These are phyloP conservation scores for Nakazawaea ernobii DNA, from an alignment of 805 yeast species.

Conservation along the genomic window DNA sequence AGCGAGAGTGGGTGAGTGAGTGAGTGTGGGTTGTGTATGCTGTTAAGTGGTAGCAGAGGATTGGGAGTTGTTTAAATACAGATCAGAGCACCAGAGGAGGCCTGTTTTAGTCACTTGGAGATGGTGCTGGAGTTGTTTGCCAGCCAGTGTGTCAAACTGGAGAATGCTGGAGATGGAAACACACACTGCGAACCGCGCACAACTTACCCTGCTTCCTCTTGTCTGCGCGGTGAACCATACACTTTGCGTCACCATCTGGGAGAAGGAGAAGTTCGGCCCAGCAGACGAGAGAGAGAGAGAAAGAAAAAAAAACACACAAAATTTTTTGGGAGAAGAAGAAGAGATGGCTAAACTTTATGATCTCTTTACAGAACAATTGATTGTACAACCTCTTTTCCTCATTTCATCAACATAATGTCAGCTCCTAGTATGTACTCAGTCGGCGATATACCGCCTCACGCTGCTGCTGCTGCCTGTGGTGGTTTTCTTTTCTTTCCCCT, in stretches of 20 bases:
- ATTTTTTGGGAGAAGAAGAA: background rate
- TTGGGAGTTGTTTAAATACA: too few species aligned
- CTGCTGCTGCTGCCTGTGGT: background rate
- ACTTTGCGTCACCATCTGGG: too few species aligned
- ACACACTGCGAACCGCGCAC: too few species aligned
- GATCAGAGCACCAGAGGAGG: background rate
- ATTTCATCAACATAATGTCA: constrained; percentile 1
- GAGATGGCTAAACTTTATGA: constrained; percentile 4
- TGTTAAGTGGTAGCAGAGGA: too few species aligned
- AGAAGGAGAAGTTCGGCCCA: background rate
- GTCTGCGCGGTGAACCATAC: background rate
- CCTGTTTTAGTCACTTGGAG: background rate
- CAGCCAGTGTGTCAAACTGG: too few species aligned
- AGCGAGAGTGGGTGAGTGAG: background rate
- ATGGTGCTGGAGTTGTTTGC: too few species aligned
- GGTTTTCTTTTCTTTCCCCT: background rate
- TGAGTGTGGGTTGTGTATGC: too few species aligned
- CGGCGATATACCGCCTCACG: background rate
- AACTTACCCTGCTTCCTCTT: background rate
- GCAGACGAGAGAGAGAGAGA: background rate
- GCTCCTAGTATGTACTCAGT: constrained; percentile 10
- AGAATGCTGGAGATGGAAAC: background rate
- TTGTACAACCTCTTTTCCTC: background rate
- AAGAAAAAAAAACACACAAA: background rate
- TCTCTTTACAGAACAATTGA: background rate